Percentiles rank a stretch among this genome's conserved stretches.
Conservation (phyloP, 495 filamentous ascomycete species). For the Opeltia flavorubescens region DNA sequence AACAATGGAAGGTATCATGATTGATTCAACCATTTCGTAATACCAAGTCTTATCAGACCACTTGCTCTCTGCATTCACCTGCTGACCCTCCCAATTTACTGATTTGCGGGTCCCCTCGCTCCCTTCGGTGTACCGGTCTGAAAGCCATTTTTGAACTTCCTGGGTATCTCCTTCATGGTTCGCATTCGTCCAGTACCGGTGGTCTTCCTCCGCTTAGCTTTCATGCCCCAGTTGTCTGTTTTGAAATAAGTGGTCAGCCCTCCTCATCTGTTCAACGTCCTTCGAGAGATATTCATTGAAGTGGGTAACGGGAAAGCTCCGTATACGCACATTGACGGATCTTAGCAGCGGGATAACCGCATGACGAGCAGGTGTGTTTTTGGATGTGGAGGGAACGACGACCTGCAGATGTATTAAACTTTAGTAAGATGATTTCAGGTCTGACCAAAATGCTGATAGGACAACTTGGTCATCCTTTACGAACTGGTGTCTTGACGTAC, state of each 20-base stretch:
- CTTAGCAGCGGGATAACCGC: conserved; percentile 95
- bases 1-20: no score
- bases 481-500: conserved; percentile 34
- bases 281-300: background rate
- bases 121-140: conserved; percentile 79
- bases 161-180: conserved; percentile 76
- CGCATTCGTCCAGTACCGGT: conserved; percentile 89
- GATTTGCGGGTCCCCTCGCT: conserved; percentile 41
- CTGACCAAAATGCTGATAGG: background rate
- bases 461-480: background rate
- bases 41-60: no score
- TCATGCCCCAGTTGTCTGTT: conserved; percentile 97
- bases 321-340: conserved; percentile 84
- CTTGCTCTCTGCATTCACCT: background rate
- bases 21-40: no score
- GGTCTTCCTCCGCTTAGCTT: conserved; percentile 99
- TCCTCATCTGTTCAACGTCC: background rate
- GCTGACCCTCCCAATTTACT: background rate
- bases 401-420: conserved; percentile 44
- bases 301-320: conserved; percentile 5
- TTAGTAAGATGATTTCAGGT: no score
- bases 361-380: conserved; percentile 95
- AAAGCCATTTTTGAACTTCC: conserved; percentile 94
- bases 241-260: background rate
- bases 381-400: conserved; percentile 96